These are phyloP conservation scores for Aureobasidium sp. DNA, from an alignment of 2,329 filamentous ascomycete species.

Conservation along the genomic window DNA sequence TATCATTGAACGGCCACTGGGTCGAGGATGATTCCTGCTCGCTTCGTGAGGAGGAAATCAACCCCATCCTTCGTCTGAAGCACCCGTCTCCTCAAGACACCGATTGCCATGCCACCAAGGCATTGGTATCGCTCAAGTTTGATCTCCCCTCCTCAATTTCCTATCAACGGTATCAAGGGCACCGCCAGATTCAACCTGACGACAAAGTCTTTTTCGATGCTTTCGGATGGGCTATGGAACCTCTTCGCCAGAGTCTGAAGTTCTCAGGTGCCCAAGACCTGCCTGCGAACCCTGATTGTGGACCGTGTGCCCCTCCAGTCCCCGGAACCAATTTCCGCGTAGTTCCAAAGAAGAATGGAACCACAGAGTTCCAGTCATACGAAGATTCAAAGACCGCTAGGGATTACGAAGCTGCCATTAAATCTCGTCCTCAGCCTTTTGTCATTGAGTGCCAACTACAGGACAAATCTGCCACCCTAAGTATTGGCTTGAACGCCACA, in stretches of 20 bases:
- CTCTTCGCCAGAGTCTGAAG: conserved; percentile 12
- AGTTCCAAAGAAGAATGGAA: background rate
- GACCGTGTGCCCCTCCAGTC: conserved; percentile 32
- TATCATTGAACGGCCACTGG: background rate
- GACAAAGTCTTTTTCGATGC: conserved; percentile 25
- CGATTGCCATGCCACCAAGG: background rate
- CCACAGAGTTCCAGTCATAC: conserved; percentile 32
- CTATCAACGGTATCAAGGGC: background rate
- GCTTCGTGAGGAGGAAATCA: background rate
- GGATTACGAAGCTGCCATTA: conserved; percentile 45
- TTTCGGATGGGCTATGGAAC: conserved; percentile 26
- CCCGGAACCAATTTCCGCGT: conserved; percentile 35
- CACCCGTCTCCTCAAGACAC: background rate
- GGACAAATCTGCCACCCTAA: background rate
- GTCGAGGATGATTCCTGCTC: background rate
- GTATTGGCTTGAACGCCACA: conserved; percentile 25
- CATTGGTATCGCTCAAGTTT: background rate
- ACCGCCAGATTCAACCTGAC: background rate
- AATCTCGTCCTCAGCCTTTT: conserved; percentile 37
- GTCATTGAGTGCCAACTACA: conserved; percentile 16
- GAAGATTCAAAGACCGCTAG: conserved; percentile 47
- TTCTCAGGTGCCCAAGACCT: background rate
- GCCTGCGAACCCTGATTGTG: conserved; percentile 11
- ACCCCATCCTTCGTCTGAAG: background rate
- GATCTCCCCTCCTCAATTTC: background rate